Base-by-base conservation (phyloP, 1,139 yeast species). In the Debaryomyces robertsiae region DNA sequence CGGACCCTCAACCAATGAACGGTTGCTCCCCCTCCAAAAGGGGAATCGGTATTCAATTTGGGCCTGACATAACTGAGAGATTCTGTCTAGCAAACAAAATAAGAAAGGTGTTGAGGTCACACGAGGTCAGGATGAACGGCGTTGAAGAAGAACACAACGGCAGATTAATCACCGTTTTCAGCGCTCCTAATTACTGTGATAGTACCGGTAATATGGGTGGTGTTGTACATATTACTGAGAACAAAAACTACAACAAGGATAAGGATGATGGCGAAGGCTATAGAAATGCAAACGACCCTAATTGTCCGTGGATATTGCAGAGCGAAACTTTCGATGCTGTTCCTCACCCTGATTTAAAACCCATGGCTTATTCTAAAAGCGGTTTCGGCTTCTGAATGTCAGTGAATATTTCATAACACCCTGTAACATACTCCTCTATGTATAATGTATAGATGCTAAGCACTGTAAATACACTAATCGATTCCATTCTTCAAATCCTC, bases 141-240 rank as follows among this genome's bases (percentile, higher is more conserved):
- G 89, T 84, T 44, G 91, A 89, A 49, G 75, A 74, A 39, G 98
- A 93, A 58, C 99, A 93, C 57, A 75, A 84, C 45, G 95, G 95
- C 7, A 75, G 82, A 53, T 77, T 93, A 40, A 80, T 90, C 43
- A 93, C 99, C 0, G 96, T 93, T 16, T 93, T 93, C 63, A 84
- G 95, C 63, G 98, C 99, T 0, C 99, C 99, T 30, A 91, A 94
- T 63, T 93, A 93, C 63, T 91, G 98, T 66, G 99, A 94, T 58
- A 72, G 84, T 13, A 90, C 89, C 42, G 96, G 95, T 11, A 93
- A 93, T 62, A 63, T 78, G 50, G 99, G 98, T 40, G 98, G 95
- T 9, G 86, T 86, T 43, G 82, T 91, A 41, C 84, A 88, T 54
- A 65, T 83, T 44, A 61, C 66, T 2, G 75, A 67, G 38, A 72